Conservation (phyloP, 495 filamentous ascomycete species). For the Podospora didyma region DNA sequence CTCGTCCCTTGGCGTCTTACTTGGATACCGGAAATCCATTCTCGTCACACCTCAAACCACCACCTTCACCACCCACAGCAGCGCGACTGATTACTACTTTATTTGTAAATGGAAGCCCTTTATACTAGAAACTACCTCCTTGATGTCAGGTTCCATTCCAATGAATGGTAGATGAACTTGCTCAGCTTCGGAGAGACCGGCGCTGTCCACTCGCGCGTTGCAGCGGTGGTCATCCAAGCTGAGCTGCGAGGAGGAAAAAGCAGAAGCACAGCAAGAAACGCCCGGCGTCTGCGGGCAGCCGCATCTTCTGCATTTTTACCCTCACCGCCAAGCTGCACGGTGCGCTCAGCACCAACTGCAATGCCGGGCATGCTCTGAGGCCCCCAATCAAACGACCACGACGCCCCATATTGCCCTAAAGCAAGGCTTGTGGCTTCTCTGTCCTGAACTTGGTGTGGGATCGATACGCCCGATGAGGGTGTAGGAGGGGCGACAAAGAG, state of each 20-base stretch:
- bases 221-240: not conserved
- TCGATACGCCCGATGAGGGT: slow-evolving; percentile 5
- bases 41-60: too few relatives aligned
- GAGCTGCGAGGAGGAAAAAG: not conserved
- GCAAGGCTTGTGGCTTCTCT: slow-evolving; percentile 16
- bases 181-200: too few relatives aligned
- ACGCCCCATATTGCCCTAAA: slow-evolving; percentile 10
- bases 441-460: not conserved
- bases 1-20: too few relatives aligned
- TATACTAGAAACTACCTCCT: too few relatives aligned
- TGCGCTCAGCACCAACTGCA: slow-evolving; percentile 6
- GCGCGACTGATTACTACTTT: too few relatives aligned
- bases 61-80: too few relatives aligned
- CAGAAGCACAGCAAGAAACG: slow-evolving; percentile 2
- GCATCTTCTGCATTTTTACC: slow-evolving; percentile 20
- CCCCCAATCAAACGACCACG: slow-evolving; percentile 9
- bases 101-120: too few relatives aligned
- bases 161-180: too few relatives aligned
- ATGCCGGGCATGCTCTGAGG: not conserved
- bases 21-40: too few relatives aligned
- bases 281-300: slow-evolving; percentile 8
- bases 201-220: not conserved
- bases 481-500: not conserved
- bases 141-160: too few relatives aligned
- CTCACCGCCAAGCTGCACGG: slow-evolving; percentile 9